Evolutionary conservation across 2,329 filamentous ascomycete species (phyloP).

Genomic region (Elsinoe necatrix): DNA sequence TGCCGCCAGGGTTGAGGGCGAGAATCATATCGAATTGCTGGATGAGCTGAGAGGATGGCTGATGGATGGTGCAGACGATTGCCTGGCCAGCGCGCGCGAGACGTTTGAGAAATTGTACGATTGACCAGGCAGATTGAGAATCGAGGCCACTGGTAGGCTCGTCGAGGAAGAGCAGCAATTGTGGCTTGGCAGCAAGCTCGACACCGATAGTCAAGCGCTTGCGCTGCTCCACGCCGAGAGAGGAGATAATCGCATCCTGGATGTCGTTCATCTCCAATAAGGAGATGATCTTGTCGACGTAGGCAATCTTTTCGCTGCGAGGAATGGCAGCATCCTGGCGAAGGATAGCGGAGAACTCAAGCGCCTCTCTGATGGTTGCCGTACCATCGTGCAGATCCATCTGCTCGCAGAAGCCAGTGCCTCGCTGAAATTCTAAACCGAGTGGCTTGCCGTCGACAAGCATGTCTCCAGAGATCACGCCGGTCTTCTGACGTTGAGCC

Average conservation of each 20-base stretch:
- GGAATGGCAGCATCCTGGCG: slow-evolving; percentile 50
- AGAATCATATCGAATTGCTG: slow-evolving; percentile 68
- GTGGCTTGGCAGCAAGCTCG: slow-evolving; percentile 61
- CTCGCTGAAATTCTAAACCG: slow-evolving; percentile 56
- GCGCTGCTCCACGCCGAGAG: slow-evolving; percentile 59
- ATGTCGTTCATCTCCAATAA: slow-evolving; percentile 57
- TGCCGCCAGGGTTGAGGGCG: slow-evolving; percentile 58
- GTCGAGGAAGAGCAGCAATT: slow-evolving; percentile 60
- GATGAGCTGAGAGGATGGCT: slow-evolving; percentile 60
- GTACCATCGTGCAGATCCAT: slow-evolving; percentile 63
- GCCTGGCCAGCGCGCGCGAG: slow-evolving; percentile 58
- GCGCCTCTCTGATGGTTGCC: slow-evolving; percentile 57
- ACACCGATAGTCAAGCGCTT: slow-evolving; percentile 68
- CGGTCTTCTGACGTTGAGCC: slow-evolving; percentile 61
- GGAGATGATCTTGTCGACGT: slow-evolving; percentile 58
- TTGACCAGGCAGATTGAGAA: slow-evolving; percentile 59
- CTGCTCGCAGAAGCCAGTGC: slow-evolving; percentile 64
- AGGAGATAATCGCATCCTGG: slow-evolving; percentile 57
- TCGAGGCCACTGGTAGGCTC: slow-evolving; percentile 65
- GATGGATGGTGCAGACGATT: slow-evolving; percentile 67
- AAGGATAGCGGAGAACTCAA: slow-evolving; percentile 60
- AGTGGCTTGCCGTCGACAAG: slow-evolving; percentile 59
- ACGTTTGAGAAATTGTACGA: slow-evolving; percentile 61
- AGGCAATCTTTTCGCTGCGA: slow-evolving; percentile 54
- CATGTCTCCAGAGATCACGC: slow-evolving; percentile 59